A percentile compares a stretch with the other conserved stretches of the same genome.
These are phyloP conservation scores for Xylaria digitata DNA, from an alignment of 2,329 filamentous ascomycete species.

Conservation along the genomic window DNA sequence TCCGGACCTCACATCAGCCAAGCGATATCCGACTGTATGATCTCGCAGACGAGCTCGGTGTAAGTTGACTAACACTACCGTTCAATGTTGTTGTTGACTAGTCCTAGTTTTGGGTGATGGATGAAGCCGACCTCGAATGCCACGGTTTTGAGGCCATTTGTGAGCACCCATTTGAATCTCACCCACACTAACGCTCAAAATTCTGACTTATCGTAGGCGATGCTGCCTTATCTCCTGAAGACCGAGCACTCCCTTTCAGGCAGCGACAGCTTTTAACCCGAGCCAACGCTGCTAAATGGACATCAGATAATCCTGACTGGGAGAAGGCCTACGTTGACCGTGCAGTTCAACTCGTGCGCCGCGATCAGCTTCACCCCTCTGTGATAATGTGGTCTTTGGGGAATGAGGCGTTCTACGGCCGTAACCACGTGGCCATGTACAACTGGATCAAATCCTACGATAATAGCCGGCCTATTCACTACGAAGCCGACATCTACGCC, in stretches of 20 bases:
- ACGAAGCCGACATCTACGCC: conserved; percentile 69
- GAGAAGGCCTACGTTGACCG: conserved; percentile 72
- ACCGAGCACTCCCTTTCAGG: conserved; percentile 47
- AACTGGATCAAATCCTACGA: conserved; percentile 65
- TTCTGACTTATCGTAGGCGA: conserved; percentile 44
- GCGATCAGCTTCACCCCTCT: conserved; percentile 73
- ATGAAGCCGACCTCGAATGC: conserved; percentile 57
- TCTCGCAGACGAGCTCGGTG: conserved; percentile 65
- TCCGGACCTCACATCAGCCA: conserved; percentile 70
- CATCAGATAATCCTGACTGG: conserved; percentile 68
- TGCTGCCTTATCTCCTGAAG: conserved; percentile 46
- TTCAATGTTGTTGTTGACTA: conserved; percentile 22
- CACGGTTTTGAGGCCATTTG: conserved; percentile 52
- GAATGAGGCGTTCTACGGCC: conserved; percentile 75
- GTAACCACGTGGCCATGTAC: conserved; percentile 73
- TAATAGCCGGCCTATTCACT: conserved; percentile 67
- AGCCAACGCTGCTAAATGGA: conserved; percentile 58
- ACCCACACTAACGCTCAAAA: neutral
- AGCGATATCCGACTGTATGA: conserved; percentile 63
- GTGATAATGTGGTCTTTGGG: conserved; percentile 75
- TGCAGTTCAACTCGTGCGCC: conserved; percentile 69
- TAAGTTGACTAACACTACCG: conserved; percentile 28
- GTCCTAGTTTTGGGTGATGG: conserved; percentile 65
- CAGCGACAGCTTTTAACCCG: conserved; percentile 51
- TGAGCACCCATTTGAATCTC: conserved; percentile 20